Evolutionary conservation across 2,329 filamentous ascomycete genomes (phyloP), one percentile per base, ranked within the genome.

Genomic region (Periconia sp.): DNA sequence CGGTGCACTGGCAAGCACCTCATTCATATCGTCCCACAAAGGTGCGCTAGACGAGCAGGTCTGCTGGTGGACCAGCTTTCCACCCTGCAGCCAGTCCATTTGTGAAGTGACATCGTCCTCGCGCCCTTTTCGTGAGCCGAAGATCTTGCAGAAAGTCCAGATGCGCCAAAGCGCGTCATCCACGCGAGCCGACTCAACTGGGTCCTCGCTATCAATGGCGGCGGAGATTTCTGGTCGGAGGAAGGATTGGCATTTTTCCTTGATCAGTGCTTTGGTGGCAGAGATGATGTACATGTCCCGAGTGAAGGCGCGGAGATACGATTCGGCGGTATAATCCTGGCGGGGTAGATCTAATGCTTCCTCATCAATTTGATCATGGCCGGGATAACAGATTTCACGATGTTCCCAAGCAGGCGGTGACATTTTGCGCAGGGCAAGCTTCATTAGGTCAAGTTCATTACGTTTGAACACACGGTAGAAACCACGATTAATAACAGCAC

Each of bases 111-210:
- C 74, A 54, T 87, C 83, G 30, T 83, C 80, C 59, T 86, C 82
- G 14, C 83, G 78, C 5, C 77, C 78, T 59, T 84, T 85, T 0
- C 78, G 77, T 47, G 77, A 79, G 1, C 85, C 85, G 49, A 88
- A 88, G 31, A 86, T 81, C 50, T 79, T 80, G 68, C 84, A 87
- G 69, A 87, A 88, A 0, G 81, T 85, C 84, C 85, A 87, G 30
- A 88, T 81, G 2, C 85, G 81, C 83, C 84, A 87, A 45, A 87
- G 78, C 0, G 85, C 84, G 66, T 85, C 79, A 53, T 86, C 82
- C 23, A 87, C 77, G 52, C 83, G 79, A 41, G 75, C 74, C 1
- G 80, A 77, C 9, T 78, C 76, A 2, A 68, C 60, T 9, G 76
- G 72, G 42, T 78, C 75, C 18, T 76, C 67, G 3, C 79, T 81